phyloP scores from a whole-genome alignment of 2,329 filamentous ascomycete species.

The Endothia cerciana region DNA sequence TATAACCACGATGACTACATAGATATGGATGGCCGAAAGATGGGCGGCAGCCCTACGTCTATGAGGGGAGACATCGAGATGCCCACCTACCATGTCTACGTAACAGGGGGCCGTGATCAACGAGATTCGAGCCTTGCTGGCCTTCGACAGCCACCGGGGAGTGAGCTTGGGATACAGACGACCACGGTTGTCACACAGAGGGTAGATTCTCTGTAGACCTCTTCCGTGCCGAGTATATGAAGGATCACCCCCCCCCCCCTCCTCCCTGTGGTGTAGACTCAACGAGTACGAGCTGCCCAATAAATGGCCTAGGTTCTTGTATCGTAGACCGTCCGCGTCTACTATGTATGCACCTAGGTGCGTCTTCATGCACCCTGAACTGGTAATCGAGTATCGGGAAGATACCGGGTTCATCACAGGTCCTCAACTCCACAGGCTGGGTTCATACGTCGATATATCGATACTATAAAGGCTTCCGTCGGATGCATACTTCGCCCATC shows the following conservation, averaged over 20 bases:
- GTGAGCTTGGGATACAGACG: conserved; percentile 29
- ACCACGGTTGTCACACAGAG: conserved; percentile 34
- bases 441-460: too few relatives aligned
- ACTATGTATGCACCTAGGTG: too few relatives aligned
- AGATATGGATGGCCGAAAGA: conserved; percentile 19
- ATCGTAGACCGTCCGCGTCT: background rate
- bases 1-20: conserved; percentile 18
- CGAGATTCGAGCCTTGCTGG: conserved; percentile 5
- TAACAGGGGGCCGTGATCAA: conserved; percentile 24
- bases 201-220: conserved; percentile 25
- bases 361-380: too few relatives aligned
- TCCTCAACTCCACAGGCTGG: too few relatives aligned
- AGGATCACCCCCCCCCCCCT: too few relatives aligned
- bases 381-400: too few relatives aligned
- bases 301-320: background rate
- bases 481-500: too few relatives aligned
- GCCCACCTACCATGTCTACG: conserved; percentile 28
- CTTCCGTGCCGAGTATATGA: too few relatives aligned
- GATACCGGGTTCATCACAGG: too few relatives aligned
- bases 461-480: too few relatives aligned
- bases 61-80: conserved; percentile 15
- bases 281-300: background rate
- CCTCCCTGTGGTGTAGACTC: too few relatives aligned
- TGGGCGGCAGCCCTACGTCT: background rate
- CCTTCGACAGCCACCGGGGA: background rate